A percentile compares a stretch with the other conserved stretches of the same genome.
Conservation (phyloP, 176 grass and related monocot species). For the Typha latifolia region DNA sequence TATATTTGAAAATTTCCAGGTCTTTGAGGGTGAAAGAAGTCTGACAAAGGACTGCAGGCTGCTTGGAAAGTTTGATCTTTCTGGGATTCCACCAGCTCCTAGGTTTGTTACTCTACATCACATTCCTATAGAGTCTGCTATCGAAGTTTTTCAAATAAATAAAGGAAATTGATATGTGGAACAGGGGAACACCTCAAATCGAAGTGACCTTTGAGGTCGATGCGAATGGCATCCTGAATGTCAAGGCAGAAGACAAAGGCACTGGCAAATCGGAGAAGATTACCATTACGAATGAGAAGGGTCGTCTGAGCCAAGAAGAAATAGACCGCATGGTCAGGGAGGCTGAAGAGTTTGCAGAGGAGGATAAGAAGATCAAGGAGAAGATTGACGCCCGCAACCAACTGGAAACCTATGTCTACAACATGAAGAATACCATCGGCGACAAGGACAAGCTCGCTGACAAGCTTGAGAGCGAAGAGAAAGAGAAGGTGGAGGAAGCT, state of each 20-base stretch:
- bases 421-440: conserved; percentile 20
- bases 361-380: conserved; percentile 23
- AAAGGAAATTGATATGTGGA: not conserved
- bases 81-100: conserved; percentile 21
- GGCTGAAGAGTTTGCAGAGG: conserved; percentile 30
- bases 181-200: conserved; percentile 27
- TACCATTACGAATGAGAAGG: conserved; percentile 22
- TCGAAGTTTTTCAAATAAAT: not conserved
- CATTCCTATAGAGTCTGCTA: too few relatives aligned
- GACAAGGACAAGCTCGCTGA: conserved; percentile 16
- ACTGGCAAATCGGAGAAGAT: conserved; percentile 21
- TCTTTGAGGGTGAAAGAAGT: conserved; percentile 21
- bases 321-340: conserved; percentile 30
- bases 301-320: conserved; percentile 22
- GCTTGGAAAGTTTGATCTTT: conserved; percentile 24
- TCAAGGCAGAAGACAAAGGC: conserved; percentile 30
- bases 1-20: not conserved
- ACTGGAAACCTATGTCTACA: conserved; percentile 27
- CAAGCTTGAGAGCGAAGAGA: conserved; percentile 24
- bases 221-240: conserved; percentile 31
- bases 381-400: conserved; percentile 24
- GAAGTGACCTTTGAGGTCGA: conserved; percentile 30
- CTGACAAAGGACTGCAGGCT: conserved; percentile 5
- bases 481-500: conserved; percentile 15
- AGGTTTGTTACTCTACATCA: not conserved